phyloP scores from a whole-genome alignment of 169 alveolate genomes.

The Plasmodium vivax region DNA sequence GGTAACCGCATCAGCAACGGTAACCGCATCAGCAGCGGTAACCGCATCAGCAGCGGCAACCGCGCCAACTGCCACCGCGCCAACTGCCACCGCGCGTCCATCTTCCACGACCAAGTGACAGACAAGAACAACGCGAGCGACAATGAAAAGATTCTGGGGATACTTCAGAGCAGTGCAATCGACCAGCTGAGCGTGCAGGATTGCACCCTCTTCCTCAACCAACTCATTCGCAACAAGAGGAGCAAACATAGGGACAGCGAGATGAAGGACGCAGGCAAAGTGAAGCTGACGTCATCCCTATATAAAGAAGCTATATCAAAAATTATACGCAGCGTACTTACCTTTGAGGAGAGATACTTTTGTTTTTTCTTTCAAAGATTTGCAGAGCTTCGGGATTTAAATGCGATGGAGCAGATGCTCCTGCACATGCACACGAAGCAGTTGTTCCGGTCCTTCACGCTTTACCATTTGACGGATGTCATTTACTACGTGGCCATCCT shows the following conservation, averaged over 20 bases:
- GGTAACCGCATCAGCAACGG: no score
- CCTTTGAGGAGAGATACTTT: neutral
- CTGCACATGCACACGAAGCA: constrained; percentile 9
- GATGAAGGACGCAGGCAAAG: neutral
- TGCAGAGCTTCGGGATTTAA: constrained; percentile 44
- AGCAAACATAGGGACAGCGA: constrained; percentile 3
- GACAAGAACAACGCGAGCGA: constrained; percentile 16
- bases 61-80: no score
- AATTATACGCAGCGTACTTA: constrained; percentile 9
- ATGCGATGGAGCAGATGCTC: constrained; percentile 4
- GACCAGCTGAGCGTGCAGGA: constrained; percentile 24
- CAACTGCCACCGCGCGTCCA: neutral
- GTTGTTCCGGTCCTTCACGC: neutral
- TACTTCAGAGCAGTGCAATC: constrained; percentile 17
- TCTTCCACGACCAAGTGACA: constrained; percentile 45
- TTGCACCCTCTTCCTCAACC: constrained; percentile 34
- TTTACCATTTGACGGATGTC: constrained; percentile 20
- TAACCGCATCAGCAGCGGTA: no score
- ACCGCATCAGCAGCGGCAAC: no score
- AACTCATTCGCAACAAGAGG: constrained; percentile 41
- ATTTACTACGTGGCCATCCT: constrained; percentile 13
- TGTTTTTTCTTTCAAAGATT: constrained; percentile 35
- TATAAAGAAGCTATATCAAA: constrained; percentile 38
- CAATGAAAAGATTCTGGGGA: constrained; percentile 10
- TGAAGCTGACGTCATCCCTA: constrained; percentile 20